Base-by-base conservation (phyloP, 2,329 filamentous ascomycete genomes). In the Sphaerulina populicola region DNA sequence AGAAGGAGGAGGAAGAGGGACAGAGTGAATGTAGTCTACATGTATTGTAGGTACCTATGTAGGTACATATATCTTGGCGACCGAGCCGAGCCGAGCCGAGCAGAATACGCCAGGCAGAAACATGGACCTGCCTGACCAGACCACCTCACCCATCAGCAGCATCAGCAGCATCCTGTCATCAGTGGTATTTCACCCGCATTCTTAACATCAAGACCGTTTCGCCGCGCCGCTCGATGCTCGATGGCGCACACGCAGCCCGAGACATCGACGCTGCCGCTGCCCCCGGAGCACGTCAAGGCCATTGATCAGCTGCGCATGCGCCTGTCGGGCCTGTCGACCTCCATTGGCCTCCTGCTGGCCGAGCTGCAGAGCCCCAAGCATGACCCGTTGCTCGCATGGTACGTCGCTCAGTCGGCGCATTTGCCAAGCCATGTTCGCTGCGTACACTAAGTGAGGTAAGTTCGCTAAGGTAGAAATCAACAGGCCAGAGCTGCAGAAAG, bases 371-470 rank as follows among this genome's bases (percentile, higher is more conserved):
- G 23, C 18, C 46, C 46, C 12, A 53, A 48, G 27, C 56, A 58
- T 49, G 62, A 67, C 41, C 60, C 62, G 5, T 58, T 67, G 12
- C 66, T 64, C 36, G 55, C 64, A 60, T 68, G 65, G 65, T 68
- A 66, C 55, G 61, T 54, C 23, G 23, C 23, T 27, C 23, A 7
- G 23, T 7, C 23, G 23, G 23, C 23, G 23, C 5, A 27, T 27
- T 27, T 27, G 23, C 23, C 23, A 27, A 27, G 23, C 23, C 23
- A 27, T 27, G 5, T 27, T 27, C 23, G 23, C 23, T 27, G 5
- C 23, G 5, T 7, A 27, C 23, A 7, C 23, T 27, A 4, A 27
- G 23, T 27, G 23, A 27, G 23, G 23, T 27, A 27, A 27, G 23
- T 27, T 33, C 21, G 56, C 56, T 59, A 62, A 62, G 59, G 58